A percentile compares a stretch with the other conserved stretches of the same genome.
phyloP scores from a whole-genome alignment of 257 asterid species.

The Gardenia jasminoides region DNA sequence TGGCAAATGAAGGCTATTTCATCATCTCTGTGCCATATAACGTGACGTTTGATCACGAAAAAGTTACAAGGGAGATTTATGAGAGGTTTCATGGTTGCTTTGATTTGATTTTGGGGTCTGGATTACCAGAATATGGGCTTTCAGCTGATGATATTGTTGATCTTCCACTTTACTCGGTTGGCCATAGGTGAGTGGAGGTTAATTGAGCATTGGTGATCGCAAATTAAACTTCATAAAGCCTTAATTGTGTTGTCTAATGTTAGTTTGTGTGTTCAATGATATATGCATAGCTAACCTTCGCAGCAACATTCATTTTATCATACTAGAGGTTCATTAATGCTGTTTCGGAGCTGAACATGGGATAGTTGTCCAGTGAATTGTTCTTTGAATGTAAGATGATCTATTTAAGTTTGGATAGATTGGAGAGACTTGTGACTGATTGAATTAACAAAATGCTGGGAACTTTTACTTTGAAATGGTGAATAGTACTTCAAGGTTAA shows the following conservation, averaged over 20 bases:
- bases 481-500: not conserved
- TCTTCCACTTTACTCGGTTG: slow-evolving; percentile 85
- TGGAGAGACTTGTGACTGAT: not conserved
- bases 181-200: slow-evolving; percentile 66
- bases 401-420: not conserved
- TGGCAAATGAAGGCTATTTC: slow-evolving; percentile 85
- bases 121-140: slow-evolving; percentile 71
- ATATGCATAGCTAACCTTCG: too few species aligned
- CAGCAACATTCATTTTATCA: not conserved
- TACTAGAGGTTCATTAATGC: not conserved
- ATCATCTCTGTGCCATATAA: slow-evolving; percentile 87
- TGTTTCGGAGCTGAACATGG: not conserved
- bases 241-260: not conserved
- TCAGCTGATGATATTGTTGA: slow-evolving; percentile 59
- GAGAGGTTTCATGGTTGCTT: slow-evolving; percentile 68
- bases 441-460: not conserved
- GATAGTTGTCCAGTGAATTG: not conserved
- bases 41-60: slow-evolving; percentile 89
- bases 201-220: not conserved
- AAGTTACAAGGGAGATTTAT: slow-evolving; percentile 60
- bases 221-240: not conserved
- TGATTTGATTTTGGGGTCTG: slow-evolving; percentile 54
- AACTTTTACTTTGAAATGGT: not conserved
- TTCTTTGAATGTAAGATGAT: not conserved
- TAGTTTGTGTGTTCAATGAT: not conserved